Evolutionary conservation across 75 land plant genomes (phyloP).

Genomic region (Cupressus sempervirens): DNA sequence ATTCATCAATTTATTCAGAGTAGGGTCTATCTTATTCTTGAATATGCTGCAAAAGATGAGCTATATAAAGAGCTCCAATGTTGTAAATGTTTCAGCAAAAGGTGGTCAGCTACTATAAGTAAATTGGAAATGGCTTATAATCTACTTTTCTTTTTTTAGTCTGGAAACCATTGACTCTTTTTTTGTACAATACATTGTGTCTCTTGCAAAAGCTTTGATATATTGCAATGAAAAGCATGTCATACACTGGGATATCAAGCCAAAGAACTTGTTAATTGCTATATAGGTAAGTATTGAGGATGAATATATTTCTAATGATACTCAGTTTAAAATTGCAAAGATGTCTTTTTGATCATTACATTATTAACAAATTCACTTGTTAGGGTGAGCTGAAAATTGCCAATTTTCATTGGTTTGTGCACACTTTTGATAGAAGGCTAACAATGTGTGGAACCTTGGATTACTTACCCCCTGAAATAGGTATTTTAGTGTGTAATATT

Average conservation of each 20-base stretch:
- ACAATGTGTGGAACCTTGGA: no score
- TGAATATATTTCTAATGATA: not conserved
- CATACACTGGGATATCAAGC: slow-evolving; percentile 94
- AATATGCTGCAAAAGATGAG: no score
- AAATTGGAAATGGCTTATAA: not conserved
- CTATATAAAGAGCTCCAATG: slow-evolving; percentile 78
- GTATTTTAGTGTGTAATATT: not conserved
- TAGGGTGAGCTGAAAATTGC: no score
- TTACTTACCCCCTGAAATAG: no score
- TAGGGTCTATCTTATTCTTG: no score
- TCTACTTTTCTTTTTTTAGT: not conserved
- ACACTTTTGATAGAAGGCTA: no score
- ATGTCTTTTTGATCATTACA: not conserved
- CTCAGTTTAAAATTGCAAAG: not conserved
- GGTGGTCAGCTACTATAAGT: slow-evolving; percentile 82
- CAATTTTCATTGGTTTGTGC: no score
- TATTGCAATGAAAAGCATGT: slow-evolving; percentile 89
- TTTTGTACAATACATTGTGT: slow-evolving; percentile 62
- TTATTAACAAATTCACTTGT: slow-evolving; percentile 5
- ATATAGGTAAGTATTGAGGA: not conserved
- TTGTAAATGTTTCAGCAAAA: slow-evolving; percentile 76
- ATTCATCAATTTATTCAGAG: no score
- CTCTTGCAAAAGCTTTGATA: no score
- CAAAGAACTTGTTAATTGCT: slow-evolving; percentile 80
- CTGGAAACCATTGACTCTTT: slow-evolving; percentile 10